Percentiles rank a stretch among this genome's conserved stretches.
Evolutionary conservation across 2,329 filamentous ascomycete species (phyloP).

Genomic region (Neofusicoccum kwambonambiense): DNA sequence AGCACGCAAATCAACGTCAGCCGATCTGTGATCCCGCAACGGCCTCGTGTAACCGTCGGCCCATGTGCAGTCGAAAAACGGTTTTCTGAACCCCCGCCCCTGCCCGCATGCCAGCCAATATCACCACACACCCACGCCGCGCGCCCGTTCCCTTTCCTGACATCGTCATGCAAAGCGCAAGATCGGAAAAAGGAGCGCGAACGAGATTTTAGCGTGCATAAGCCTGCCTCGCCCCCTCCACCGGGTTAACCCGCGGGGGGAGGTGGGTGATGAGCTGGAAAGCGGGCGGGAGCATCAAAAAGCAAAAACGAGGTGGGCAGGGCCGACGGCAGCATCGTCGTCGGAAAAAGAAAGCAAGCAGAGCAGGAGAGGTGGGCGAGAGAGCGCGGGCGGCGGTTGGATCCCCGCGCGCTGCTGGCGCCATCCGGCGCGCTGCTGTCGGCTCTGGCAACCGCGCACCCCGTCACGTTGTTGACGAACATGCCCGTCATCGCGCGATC

Average conservation of each 20-base stretch:
- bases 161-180: not conserved
- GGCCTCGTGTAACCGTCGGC: not conserved
- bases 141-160: not conserved
- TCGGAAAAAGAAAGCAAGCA: not conserved
- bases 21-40: not conserved
- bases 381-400: not conserved
- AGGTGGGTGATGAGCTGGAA: too few species aligned
- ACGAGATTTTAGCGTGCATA: not conserved
- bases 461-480: not conserved
- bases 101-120: not conserved
- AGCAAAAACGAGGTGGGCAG: not conserved
- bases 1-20: not conserved
- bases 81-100: not conserved
- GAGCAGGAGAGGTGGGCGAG: too few species aligned
- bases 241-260: too few species aligned
- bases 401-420: too few species aligned
- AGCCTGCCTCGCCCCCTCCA: not conserved
- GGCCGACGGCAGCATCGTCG: too few species aligned
- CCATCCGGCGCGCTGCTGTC: too few species aligned
- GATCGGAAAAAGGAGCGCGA: not conserved
- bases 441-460: not conserved
- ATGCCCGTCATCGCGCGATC: constrained; percentile 16
- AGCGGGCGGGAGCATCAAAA: not conserved
- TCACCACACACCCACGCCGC: not conserved
- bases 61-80: not conserved